Conservation (phyloP, 805 yeast species). For the Starmerella powellii region DNA sequence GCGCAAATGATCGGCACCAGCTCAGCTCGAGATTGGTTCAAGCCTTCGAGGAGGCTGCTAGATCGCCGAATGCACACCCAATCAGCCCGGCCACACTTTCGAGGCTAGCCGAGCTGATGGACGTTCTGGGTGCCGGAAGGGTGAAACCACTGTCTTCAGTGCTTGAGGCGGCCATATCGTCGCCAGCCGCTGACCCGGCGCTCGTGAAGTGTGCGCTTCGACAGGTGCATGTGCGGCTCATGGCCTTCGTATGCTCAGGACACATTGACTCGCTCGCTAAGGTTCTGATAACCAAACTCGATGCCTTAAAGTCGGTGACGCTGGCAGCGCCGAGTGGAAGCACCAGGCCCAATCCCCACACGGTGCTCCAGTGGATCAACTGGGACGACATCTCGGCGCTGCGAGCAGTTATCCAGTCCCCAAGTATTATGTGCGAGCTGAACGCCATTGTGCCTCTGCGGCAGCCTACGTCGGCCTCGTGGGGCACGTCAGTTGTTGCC, state of each 20-base stretch:
- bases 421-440: constrained; percentile 13
- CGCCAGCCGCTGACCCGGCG: background rate
- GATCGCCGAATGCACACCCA: background rate
- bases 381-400: constrained; percentile 16
- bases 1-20: background rate
- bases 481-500: background rate
- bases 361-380: constrained; percentile 7
- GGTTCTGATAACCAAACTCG: constrained; percentile 2
- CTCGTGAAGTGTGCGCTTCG: constrained; percentile 14
- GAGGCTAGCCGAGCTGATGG: constrained; percentile 4
- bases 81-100: background rate
- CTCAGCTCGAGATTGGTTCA: background rate
- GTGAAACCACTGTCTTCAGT: constrained; percentile 6
- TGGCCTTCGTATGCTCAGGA: constrained; percentile 15
- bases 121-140: constrained; percentile 6
- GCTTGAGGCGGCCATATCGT: constrained; percentile 3
- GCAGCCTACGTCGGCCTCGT: background rate
- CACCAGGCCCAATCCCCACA: background rate
- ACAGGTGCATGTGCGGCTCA: constrained; percentile 15
- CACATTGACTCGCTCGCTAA: constrained; percentile 8
- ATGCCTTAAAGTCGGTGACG: background rate
- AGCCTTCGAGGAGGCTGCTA: background rate
- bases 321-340: background rate
- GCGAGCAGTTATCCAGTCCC: constrained; percentile 13
- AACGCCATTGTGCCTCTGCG: constrained; percentile 14